A percentile compares a stretch with the other conserved stretches of the same genome.
These are phyloP conservation scores for Zygoascus biomembranicola DNA, from an alignment of 805 yeast species.

Conservation along the genomic window DNA sequence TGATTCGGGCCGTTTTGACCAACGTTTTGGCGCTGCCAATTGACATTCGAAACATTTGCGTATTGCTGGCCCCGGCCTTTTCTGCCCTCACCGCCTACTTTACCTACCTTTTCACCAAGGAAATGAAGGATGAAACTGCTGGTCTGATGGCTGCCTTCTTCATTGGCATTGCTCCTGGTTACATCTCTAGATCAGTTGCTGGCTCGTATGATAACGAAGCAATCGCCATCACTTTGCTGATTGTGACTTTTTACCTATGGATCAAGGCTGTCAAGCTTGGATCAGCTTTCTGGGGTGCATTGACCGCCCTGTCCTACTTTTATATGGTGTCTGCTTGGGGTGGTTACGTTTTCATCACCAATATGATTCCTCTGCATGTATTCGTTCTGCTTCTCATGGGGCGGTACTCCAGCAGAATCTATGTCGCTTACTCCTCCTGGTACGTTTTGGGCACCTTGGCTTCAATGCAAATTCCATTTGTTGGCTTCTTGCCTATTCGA, in stretches of 20 bases:
- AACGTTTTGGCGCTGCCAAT: conserved; percentile 61
- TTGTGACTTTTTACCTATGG: conserved; percentile 96
- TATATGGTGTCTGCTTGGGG: conserved; percentile 99
- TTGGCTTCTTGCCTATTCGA: conserved; percentile 92
- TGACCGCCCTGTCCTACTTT: conserved; percentile 83
- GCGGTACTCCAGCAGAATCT: conserved; percentile 72
- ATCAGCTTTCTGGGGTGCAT: conserved; percentile 71
- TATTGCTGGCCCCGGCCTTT: conserved; percentile 92
- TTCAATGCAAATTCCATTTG: conserved; percentile 99
- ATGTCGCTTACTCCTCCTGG: conserved; percentile 94
- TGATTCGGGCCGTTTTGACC: conserved; percentile 67
- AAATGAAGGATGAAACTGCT: conserved; percentile 82
- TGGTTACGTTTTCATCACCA: conserved; percentile 97
- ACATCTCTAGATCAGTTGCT: conserved; percentile 95
- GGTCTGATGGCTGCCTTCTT: conserved; percentile 89
- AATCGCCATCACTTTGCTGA: conserved; percentile 88
- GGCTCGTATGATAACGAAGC: conserved; percentile 99
- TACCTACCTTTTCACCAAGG: conserved; percentile 79
- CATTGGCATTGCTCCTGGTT: conserved; percentile 98
- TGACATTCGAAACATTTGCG: conserved; percentile 94
- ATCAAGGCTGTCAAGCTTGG: conserved; percentile 89
- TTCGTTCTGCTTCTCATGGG: conserved; percentile 91
- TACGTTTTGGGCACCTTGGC: conserved; percentile 95
- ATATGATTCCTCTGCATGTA: conserved; percentile 91
- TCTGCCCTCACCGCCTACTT: conserved; percentile 87